Evolutionary conservation across 2,329 filamentous ascomycete species (phyloP), one percentile per base, ranked within the genome.

Genomic region (Ceratocystis cubensis): DNA sequence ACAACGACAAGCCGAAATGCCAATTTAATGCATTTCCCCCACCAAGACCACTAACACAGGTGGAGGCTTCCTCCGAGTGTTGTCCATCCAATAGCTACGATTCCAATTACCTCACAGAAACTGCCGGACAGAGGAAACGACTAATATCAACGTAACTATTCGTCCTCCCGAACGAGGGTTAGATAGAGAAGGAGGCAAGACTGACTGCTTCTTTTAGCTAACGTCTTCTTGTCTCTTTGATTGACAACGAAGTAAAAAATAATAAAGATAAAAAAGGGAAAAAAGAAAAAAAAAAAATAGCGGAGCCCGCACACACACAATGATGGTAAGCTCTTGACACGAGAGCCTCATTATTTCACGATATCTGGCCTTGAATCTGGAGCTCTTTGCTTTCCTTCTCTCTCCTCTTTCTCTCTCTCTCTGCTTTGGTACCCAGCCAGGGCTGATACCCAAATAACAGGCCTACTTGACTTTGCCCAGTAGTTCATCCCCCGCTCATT

Each of bases 81-180:
- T 28, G 15, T 13, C 50, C 13, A 2, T 25, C 61, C 61, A 63
- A 63, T 63, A 46, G 37, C n/a, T 8, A 45, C 10, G 33, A 48
- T 63, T 63, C 45, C 41, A 28, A 63, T 63, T 63, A 63, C 61
- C 46, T 63, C 61, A 63, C 10, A 48, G 20, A 46, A 63, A 48
- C 61, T 25, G 50, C 37, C 50, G 4, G 1, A 22, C 50, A 15
- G 50, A 56, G 50, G 28, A 22, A 56, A 56, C 50, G 6, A 56
- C 50, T 56, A 56, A 56, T 56, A 56, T 22, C 50, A 56, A 30
- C 50, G 50, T 56, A 56, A 56, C 28, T 56, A 56, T 56, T 56
- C 20, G 50, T 56, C 20, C 13, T 13, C 5, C 10, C 22, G 8
- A 3, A 56, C 13, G 17, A 20, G 20, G 20, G 46, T 7, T 20